Evolutionary conservation across 2,329 filamentous ascomycete species (phyloP), one percentile per base, ranked within the genome.

Genomic region (Pochonia chlamydosporia): DNA sequence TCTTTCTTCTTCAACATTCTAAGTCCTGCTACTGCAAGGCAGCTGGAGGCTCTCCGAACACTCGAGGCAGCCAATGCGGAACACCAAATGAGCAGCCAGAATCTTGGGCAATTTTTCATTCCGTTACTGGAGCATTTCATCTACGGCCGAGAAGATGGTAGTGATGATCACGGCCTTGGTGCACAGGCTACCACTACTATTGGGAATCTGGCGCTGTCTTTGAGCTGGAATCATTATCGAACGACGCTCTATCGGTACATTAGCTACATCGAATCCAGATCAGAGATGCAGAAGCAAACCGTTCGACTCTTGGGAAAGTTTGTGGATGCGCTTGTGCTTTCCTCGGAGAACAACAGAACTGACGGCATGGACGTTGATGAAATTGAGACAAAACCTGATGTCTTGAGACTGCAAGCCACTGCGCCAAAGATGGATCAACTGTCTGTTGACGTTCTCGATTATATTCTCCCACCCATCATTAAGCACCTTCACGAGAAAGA

Each of bases 61-160:
- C 73, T 99, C 11, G 83, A 87, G 47, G 71, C 76, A 8, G 84
- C 85, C 52, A 87, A 88, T 47, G 65, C 72, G 9, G 75, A 76
- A 47, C 75, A 79, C 11, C 74, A 81, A 42, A 72, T 99, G 49
- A 78, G 78, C 51, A 87, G 88, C 58, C 81, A 82, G 44, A 95
- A 95, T 58, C 76, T 95, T 52, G 84, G 85, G 49, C 85, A 92
- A 16, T 87, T 96, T 59, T 89, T 97, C 61, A 80, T 99, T 35
- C 95, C 93, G 1, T 74, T 99, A 18, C 75, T 97, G 9, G 93
- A 99, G 61, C 91, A 96, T 62, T 97, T 96, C 60, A 85, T 96
- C 21, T 92, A 96, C 60, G 86, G 90, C 49, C 82, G 86, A 50
- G 81, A 79, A 4, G 87, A 89, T 41, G 74, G 76, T 8, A 73